Percentiles rank a stretch among this genome's conserved stretches.
Conservation (phyloP, 2,329 filamentous ascomycete species). For the Nothophaeocryptopus gaeumannii region DNA sequence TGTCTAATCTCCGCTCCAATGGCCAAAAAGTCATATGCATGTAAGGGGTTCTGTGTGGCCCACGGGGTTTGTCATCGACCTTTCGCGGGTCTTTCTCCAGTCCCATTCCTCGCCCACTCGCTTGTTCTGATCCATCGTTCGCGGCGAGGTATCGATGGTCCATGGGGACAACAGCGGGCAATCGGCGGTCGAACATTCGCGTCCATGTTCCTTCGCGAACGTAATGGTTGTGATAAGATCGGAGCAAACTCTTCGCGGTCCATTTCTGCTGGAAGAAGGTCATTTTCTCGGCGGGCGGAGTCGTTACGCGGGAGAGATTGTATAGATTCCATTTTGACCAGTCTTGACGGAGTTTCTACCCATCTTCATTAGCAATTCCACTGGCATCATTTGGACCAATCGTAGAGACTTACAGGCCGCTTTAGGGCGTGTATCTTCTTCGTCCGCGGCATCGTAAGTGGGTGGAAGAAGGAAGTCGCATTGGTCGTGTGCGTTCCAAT, state of each 20-base stretch:
- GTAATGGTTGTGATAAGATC: constrained; percentile 92
- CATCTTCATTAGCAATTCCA: constrained; percentile 10
- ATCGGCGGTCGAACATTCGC: constrained; percentile 80
- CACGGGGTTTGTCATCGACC: constrained; percentile 19
- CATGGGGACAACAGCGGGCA: constrained; percentile 83
- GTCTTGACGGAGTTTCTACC: constrained; percentile 85
- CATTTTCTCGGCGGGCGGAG: constrained; percentile 44
- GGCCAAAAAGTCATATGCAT: constrained; percentile 96
- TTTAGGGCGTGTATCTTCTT: constrained; percentile 61
- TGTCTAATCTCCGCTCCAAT: constrained; percentile 84
- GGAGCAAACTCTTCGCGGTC: constrained; percentile 76
- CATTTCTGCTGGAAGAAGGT: constrained; percentile 99
- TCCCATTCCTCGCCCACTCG: constrained; percentile 79
- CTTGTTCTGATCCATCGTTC: constrained; percentile 78
- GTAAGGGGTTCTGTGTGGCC: constrained; percentile 66
- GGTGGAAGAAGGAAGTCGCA: constrained; percentile 1
- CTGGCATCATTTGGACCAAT: background rate
- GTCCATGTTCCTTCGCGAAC: constrained; percentile 91
- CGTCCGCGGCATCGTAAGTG: constrained; percentile 39
- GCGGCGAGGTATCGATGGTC: constrained; percentile 73
- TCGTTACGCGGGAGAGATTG: constrained; percentile 65
- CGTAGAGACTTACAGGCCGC: constrained; percentile 29
- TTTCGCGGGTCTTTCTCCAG: constrained; percentile 38
- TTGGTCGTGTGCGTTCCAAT: background rate
- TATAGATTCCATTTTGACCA: constrained; percentile 91